Evolutionary conservation across 805 yeast species (phyloP).

Genomic region (Ogataea henricii): DNA sequence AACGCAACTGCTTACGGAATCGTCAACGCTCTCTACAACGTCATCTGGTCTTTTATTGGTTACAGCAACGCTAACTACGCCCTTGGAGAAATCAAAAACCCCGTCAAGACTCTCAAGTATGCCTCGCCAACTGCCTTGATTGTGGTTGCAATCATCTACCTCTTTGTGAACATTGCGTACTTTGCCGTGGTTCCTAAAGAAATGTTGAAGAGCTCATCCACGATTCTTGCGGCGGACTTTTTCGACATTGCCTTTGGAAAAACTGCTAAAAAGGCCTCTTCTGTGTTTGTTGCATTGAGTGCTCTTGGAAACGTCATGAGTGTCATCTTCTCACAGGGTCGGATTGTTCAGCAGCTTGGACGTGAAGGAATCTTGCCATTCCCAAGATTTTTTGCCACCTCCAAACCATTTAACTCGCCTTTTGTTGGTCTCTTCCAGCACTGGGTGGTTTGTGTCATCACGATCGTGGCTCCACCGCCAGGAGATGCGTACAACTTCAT

Average conservation of each 20-base stretch:
- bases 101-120: slow-evolving; percentile 62
- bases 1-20: slow-evolving; percentile 55
- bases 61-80: slow-evolving; percentile 85
- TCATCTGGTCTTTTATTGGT: slow-evolving; percentile 84
- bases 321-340: slow-evolving; percentile 80
- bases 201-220: slow-evolving; percentile 57
- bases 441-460: slow-evolving; percentile 71
- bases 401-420: slow-evolving; percentile 74
- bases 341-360: slow-evolving; percentile 77
- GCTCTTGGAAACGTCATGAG: slow-evolving; percentile 81
- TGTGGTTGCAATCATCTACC: slow-evolving; percentile 61
- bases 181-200: slow-evolving; percentile 78
- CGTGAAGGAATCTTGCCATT: slow-evolving; percentile 80
- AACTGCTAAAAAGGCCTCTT: slow-evolving; percentile 63
- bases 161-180: slow-evolving; percentile 78
- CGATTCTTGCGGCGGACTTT: slow-evolving; percentile 74
- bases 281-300: slow-evolving; percentile 77
- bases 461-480: slow-evolving; percentile 78
- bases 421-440: slow-evolving; percentile 72
- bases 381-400: slow-evolving; percentile 67
- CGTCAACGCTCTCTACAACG: slow-evolving; percentile 76
- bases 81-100: slow-evolving; percentile 75
- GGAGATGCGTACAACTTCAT: slow-evolving; percentile 87
- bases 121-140: slow-evolving; percentile 78
- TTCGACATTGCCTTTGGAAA: slow-evolving; percentile 71